Evolutionary conservation across 257 asterid genomes (phyloP), one percentile per base, ranked within the genome.

Genomic region (Fraxinus anomala): DNA sequence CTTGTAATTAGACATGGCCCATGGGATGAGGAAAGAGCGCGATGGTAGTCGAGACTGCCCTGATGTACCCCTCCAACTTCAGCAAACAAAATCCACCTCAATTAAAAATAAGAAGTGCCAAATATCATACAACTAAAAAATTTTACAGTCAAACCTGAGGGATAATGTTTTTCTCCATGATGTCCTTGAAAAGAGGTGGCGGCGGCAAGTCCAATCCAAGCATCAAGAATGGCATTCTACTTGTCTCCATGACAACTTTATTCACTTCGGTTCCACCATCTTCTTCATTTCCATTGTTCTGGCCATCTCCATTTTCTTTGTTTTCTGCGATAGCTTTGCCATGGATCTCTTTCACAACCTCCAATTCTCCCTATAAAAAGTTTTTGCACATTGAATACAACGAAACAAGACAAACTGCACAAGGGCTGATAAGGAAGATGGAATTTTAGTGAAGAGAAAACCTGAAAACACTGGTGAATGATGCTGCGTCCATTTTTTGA

Each of bases 161-260:
- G 68, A 95, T 95, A 74, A 93, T 95, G 80, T 93, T 95, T 82
- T 93, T 95, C 87, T 95, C 99, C 98, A 95, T 92, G 34, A 95
- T 87, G 83, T 93, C 98, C 88, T 92, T 85, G 82, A 91, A 95
- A 72, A 95, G 90, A 4, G 99, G 99, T 9, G 99, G 99, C 14
- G 98, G 99, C 6, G 98, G 99, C 90, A 95, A 91, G 87, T 93
- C 99, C 77, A 95, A 80, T 40, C 98, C 99, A 74, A 95, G 99
- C 99, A 95, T 95, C 76, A 95, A 65, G 84, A 93, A 93, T 34
- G 92, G 91, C 98, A 90, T 92, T 82, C 83, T 93, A 86, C 93
- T 93, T 40, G 89, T 86, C 77, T 95, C 94, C 80, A 70, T 71
- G 75, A 28, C 63, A 72, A 51, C 73, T 28, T 88, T 86, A 80